A percentile compares a stretch with the other conserved stretches of the same genome.
Conservation (phyloP, 495 filamentous ascomycete genomes). For the Cercophora samala region DNA sequence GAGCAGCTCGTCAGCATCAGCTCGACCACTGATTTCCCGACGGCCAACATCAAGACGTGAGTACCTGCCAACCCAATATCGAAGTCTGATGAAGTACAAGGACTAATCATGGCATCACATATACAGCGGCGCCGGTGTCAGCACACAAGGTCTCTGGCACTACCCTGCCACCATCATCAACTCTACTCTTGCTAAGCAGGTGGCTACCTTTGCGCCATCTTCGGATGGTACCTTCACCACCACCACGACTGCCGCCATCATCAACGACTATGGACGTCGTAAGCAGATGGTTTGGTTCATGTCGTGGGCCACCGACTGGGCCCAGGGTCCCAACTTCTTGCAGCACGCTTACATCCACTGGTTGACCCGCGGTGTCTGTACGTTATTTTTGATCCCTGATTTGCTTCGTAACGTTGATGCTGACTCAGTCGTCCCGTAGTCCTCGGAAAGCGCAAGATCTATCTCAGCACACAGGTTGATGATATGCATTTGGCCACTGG, state of each 20-base stretch:
- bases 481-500: conserved; percentile 59
- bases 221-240: conserved; percentile 26
- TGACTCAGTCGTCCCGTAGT: conserved; percentile 20
- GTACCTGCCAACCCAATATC: neutral
- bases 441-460: conserved; percentile 53
- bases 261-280: conserved; percentile 56
- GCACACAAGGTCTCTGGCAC: conserved; percentile 51
- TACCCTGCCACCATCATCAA: conserved; percentile 57
- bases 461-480: conserved; percentile 61
- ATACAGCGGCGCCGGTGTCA: conserved; percentile 21
- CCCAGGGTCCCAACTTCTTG: conserved; percentile 52
- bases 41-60: conserved; percentile 47
- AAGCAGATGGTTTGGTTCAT: conserved; percentile 64
- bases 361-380: conserved; percentile 54
- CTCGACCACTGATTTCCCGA: conserved; percentile 47
- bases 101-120: neutral
- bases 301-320: conserved; percentile 54
- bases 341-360: conserved; percentile 65
- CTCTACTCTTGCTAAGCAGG: conserved; percentile 48
- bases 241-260: conserved; percentile 53
- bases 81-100: neutral
- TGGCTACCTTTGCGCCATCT: conserved; percentile 49
- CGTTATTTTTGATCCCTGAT: neutral
- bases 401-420: neutral
- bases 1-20: conserved; percentile 54